Percentiles rank a stretch among this genome's conserved stretches.
Evolutionary conservation across 2,329 filamentous ascomycete genomes (phyloP).

Genomic region (Ceratocystiopsis brevicomis): DNA sequence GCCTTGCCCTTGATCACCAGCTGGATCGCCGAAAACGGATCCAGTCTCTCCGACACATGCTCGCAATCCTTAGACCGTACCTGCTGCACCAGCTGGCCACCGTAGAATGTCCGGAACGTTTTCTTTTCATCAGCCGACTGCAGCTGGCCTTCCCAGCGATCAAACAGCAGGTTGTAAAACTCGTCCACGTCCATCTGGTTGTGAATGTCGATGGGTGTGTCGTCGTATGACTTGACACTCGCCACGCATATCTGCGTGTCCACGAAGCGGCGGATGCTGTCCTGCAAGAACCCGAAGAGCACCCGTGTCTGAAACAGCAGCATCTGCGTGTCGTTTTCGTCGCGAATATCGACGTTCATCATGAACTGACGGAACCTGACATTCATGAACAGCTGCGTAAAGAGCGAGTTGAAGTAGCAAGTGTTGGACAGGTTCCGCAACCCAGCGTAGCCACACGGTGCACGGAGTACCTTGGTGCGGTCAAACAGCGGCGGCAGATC

Average conservation of each 20-base stretch:
- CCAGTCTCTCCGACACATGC: constrained; percentile 77
- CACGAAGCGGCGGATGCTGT: constrained; percentile 52
- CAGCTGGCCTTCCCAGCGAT: constrained; percentile 75
- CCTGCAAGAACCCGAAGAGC: constrained; percentile 73
- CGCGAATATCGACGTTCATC: constrained; percentile 39
- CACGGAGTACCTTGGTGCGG: constrained; percentile 47
- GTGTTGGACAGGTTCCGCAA: constrained; percentile 88
- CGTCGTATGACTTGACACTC: constrained; percentile 67
- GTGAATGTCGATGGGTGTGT: constrained; percentile 63
- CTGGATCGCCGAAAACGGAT: constrained; percentile 86
- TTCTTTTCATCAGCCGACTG: constrained; percentile 47
- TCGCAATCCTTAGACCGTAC: constrained; percentile 88
- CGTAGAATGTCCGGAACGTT: constrained; percentile 65
- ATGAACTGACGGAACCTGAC: constrained; percentile 72
- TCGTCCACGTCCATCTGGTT: constrained; percentile 97
- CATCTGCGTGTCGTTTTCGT: constrained; percentile 37
- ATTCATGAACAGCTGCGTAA: constrained; percentile 96
- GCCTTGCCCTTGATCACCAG: constrained; percentile 90
- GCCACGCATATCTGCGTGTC: constrained; percentile 56
- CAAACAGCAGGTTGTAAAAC: constrained; percentile 87
- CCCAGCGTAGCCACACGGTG: constrained; percentile 67
- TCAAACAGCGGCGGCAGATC: constrained; percentile 46
- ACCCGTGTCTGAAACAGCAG: constrained; percentile 62
- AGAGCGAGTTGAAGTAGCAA: constrained; percentile 87
- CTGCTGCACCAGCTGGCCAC: constrained; percentile 81